Evolutionary conservation across 306 rosid species (phyloP).

Genomic region (Purshia tridentata): DNA sequence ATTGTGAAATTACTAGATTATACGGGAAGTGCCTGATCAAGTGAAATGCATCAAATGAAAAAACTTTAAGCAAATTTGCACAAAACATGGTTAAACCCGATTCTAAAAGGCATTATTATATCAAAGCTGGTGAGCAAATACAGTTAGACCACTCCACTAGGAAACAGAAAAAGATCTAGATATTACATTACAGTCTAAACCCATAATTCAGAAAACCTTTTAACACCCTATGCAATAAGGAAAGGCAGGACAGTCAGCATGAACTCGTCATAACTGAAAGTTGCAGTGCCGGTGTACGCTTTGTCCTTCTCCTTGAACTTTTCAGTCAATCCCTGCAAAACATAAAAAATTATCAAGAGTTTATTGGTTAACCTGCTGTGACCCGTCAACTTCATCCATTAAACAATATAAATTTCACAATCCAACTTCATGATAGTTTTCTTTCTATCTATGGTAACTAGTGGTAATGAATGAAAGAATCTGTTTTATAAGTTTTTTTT

Average conservation of each 20-base stretch:
- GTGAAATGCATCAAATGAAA: neutral
- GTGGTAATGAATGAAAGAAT: too few species aligned
- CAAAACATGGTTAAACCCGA: neutral
- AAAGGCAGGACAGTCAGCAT: slow-evolving; percentile 96
- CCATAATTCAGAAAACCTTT: neutral
- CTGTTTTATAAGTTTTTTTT: too few species aligned
- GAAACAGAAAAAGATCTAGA: neutral
- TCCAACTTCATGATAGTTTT: too few species aligned
- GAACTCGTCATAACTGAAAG: slow-evolving; percentile 78
- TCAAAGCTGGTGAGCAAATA: neutral
- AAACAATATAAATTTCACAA: too few species aligned
- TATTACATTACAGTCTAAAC: neutral
- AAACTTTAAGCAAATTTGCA: neutral
- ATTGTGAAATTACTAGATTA: neutral
- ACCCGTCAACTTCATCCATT: too few species aligned
- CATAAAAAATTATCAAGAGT: neutral
- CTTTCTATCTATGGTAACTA: too few species aligned
- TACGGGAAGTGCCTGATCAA: neutral
- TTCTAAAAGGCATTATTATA: neutral
- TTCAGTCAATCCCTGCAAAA: slow-evolving; percentile 80
- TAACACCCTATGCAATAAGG: slow-evolving; percentile 57
- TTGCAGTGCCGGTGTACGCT: slow-evolving; percentile 63
- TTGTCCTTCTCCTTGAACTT: slow-evolving; percentile 93
- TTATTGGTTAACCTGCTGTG: too few species aligned
- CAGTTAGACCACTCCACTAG: neutral